Evolutionary conservation across 768 basidiomycete genomes (phyloP).

Genomic region (Hysterangium stoloniferum): DNA sequence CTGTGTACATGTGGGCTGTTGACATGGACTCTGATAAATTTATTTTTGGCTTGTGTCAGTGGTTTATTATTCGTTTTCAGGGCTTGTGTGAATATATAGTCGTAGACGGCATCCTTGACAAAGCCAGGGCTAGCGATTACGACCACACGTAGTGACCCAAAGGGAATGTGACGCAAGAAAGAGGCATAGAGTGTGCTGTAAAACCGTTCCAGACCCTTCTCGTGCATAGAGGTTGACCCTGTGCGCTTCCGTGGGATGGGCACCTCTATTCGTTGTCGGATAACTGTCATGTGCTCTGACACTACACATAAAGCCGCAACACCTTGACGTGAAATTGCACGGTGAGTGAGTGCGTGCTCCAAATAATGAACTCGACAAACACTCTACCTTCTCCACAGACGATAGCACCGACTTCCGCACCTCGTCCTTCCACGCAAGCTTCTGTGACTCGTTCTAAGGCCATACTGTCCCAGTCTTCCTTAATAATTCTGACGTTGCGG

Average conservation of each 20-base stretch:
- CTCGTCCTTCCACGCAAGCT: slow-evolving; percentile 84
- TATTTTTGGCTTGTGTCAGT: slow-evolving; percentile 70
- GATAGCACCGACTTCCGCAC: slow-evolving; percentile 93
- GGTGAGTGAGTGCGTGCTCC: background rate
- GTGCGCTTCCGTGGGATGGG: slow-evolving; percentile 86
- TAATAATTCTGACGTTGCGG: slow-evolving; percentile 85
- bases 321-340: slow-evolving; percentile 31
- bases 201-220: slow-evolving; percentile 84
- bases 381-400: slow-evolving; percentile 82
- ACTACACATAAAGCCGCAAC: slow-evolving; percentile 90
- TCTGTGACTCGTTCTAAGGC: slow-evolving; percentile 78
- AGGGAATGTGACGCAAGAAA: slow-evolving; percentile 88
- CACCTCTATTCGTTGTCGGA: slow-evolving; percentile 83
- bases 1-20: slow-evolving; percentile 95
- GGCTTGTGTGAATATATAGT: slow-evolving; percentile 79
- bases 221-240: slow-evolving; percentile 77
- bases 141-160: slow-evolving; percentile 73
- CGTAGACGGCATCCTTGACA: slow-evolving; percentile 82
- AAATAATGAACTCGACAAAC: slow-evolving; percentile 1
- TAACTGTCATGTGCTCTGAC: slow-evolving; percentile 94
- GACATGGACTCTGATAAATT: slow-evolving; percentile 85
- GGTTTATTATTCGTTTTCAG: slow-evolving; percentile 72
- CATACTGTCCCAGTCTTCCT: slow-evolving; percentile 88
- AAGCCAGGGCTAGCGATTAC: slow-evolving; percentile 97
- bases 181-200: slow-evolving; percentile 79